Evolutionary conservation across 148 eudicot genomes (phyloP), one percentile per base, ranked within the genome.

Genomic region (Talinum fruticosum): DNA sequence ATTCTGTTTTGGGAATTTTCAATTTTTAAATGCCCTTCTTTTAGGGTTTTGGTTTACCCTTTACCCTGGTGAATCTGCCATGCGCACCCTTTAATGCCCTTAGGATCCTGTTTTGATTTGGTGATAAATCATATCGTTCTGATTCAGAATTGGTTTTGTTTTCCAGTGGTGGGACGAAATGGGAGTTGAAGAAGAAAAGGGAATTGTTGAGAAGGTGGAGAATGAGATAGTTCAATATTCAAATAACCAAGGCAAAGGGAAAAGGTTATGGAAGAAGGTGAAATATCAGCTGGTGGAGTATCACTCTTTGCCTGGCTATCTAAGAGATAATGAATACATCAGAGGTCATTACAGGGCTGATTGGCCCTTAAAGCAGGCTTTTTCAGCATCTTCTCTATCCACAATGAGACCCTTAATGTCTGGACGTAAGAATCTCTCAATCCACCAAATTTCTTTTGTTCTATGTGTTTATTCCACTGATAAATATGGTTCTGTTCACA

Each of bases 401-500:
- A 94, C 77, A 94, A 94, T 61, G 98, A 94, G 84, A 94, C 97
- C 76, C 91, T 94, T 73, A 94, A 92, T 80, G 96, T 94, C 66
- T 92, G 97, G 98, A 94, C 97, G 97, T 92, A 88, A 81, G 97
- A 21, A 32, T 35, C 59, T 71, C 77, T 64, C 35, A 0, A 73
- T 65, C 33, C 75, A 41, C 21, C 54, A 18, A 33, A 18, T 21
- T 21, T 69, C 5, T 2, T 3, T 29, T n/a, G 4, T 33, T 53
- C n/a, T 29, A 0, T 30, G 41, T 44, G 10, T 26, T 26, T 19
- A 14, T 28, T 41, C 35, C 19, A 8, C 33, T 34, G 41, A 37
- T 37, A 2, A 7, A 3, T 37, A 37, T 37, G 7, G 41, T 37
- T 37, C 4, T 37, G 7, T 37, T 37, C 41, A n/a, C n/a, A n/a